Base-by-base conservation (phyloP, 164 flowering plant genomes). In the Brasenia schreberi region DNA sequence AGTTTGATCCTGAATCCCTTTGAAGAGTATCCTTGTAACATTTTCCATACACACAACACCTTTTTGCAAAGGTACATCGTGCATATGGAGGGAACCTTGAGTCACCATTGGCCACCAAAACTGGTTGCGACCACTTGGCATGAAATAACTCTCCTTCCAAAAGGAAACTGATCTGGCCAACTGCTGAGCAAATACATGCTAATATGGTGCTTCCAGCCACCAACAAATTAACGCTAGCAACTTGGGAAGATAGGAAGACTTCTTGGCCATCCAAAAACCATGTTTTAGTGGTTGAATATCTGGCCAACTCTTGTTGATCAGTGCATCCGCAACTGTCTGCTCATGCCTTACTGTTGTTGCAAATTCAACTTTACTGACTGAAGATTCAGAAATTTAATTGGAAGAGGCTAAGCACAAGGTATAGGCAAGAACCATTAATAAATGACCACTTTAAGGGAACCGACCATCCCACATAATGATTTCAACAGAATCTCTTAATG, bases 171-270 rank as follows among this genome's bases (percentile, higher is more conserved):
- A 81, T 63, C 0, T 72, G 68, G 65, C 74, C 85, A 69, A 75
- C 19, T 19, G 85, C 85, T 42, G 65, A 61, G 78, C 87, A 87
- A 10, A 87, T 59, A 63, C 94, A 84, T 64, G 92, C 90, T 61
- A 90, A 71, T 42, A 85, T 65, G 59, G 79, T 65, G 53, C 84
- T 75, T 53, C 85, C 90, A 45, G 79, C 83, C 58, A 83, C 76
- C 76, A 90, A 73, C 66, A 79, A 83, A 16, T 78, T 73, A 64
- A 74, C 33, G 65, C 85, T 74, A 68, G 90, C 96, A 5, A 70
- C 43, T 77, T 64, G 64, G 9, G 64, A 67, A 18, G 78, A 72
- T 65, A 83, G 44, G 4, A 39, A 58, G 10, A 65, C 52, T 58
- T 63, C 64, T 59, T 23, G 64, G 39, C 78, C 82, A 68, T 74